Percentiles rank a stretch among this genome's conserved stretches.
These are phyloP conservation scores for Torulaspora gathmanii DNA, from an alignment of 805 yeast species.

Conservation along the genomic window DNA sequence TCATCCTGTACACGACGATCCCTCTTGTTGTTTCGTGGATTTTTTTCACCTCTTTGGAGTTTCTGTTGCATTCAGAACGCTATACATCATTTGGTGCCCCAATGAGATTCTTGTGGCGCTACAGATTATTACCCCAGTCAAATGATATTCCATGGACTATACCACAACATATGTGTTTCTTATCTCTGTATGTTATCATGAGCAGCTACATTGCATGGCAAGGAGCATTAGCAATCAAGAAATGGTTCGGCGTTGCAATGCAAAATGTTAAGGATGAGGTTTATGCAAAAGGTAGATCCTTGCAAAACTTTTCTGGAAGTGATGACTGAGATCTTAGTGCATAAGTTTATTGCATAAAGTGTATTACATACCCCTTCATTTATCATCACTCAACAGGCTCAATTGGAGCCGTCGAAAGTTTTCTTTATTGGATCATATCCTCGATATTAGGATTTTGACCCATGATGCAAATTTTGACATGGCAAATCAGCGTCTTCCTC, in stretches of 20 bases:
- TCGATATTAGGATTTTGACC: neutral
- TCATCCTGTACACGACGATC: slow-evolving; percentile 11
- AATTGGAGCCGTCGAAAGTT: neutral
- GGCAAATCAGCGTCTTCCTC: neutral
- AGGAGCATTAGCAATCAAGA: slow-evolving; percentile 4
- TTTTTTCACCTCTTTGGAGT: slow-evolving; percentile 18
- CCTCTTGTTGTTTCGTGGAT: slow-evolving; percentile 19
- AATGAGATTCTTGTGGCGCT: slow-evolving; percentile 14
- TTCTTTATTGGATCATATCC: neutral
- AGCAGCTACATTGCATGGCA: slow-evolving; percentile 6
- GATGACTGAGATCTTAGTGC: slow-evolving; percentile 3
- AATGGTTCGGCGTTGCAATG: slow-evolving; percentile 26
- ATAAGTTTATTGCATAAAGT: slow-evolving; percentile 5
- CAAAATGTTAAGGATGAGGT: slow-evolving; percentile 52
- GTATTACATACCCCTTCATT: slow-evolving; percentile 1
- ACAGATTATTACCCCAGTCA: slow-evolving; percentile 13
- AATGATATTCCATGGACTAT: slow-evolving; percentile 19
- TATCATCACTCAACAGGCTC: neutral
- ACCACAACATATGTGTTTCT: slow-evolving; percentile 18
- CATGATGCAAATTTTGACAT: neutral
- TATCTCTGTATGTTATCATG: slow-evolving; percentile 11
- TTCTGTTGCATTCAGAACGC: slow-evolving; percentile 8
- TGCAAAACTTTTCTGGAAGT: slow-evolving; percentile 38
- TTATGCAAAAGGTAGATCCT: slow-evolving; percentile 53
- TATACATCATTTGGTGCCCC: slow-evolving; percentile 20